Conservation (phyloP, 2,329 filamentous ascomycete species). For the Exophiala xenobiotica region DNA sequence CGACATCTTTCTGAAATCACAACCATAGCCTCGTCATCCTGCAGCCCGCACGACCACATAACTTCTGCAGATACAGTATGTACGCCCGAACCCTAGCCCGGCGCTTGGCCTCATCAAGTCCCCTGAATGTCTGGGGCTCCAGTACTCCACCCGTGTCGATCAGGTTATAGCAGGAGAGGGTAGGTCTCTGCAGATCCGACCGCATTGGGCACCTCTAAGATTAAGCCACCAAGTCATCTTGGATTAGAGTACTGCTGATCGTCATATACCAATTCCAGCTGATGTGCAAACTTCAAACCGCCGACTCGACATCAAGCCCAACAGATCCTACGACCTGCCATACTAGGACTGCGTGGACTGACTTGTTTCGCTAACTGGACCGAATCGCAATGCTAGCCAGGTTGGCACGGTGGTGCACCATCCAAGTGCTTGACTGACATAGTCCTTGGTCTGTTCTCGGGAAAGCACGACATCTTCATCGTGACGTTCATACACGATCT, state of each 20-base stretch:
- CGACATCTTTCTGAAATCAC: too few species aligned
- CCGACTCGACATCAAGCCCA: neutral
- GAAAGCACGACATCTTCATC: neutral
- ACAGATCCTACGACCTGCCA: neutral
- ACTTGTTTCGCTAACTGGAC: too few species aligned
- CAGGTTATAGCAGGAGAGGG: neutral
- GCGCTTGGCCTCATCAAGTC: neutral
- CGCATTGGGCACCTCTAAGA: constrained; percentile 7
- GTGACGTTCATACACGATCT: neutral
- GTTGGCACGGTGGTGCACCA: neutral
- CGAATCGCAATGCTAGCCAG: neutral
- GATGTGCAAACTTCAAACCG: neutral
- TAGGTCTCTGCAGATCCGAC: constrained; percentile 9
- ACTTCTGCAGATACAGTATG: too few species aligned
- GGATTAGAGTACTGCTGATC: constrained; percentile 2
- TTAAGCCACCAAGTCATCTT: constrained; percentile 4
- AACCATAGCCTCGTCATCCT: too few species aligned
- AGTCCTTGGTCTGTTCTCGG: neutral
- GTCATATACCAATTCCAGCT: constrained; percentile 9
- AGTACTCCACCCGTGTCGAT: constrained; percentile 1
- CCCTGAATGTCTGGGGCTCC: neutral
- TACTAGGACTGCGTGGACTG: too few species aligned
- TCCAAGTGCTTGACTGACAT: neutral
- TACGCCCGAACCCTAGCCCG: too few species aligned
- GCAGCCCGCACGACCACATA: too few species aligned